Conservation (phyloP, 108 stramenopile species). For the Nitzschia palea region DNA sequence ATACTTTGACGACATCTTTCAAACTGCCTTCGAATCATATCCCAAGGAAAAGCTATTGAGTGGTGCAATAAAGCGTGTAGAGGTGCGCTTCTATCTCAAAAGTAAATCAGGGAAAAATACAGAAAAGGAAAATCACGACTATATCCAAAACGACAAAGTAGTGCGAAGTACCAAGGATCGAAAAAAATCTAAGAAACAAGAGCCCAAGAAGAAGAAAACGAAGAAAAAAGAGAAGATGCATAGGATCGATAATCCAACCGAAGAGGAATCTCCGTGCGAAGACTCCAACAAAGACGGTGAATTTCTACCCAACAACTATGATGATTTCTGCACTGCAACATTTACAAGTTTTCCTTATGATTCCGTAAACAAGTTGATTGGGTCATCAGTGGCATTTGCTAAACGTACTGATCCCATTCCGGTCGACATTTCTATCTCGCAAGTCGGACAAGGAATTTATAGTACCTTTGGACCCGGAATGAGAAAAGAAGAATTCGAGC, state of each 20-base stretch:
- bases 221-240: neutral
- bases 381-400: too few species aligned
- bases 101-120: neutral
- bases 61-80: neutral
- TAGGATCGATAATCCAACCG: too few species aligned
- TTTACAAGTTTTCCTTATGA: too few species aligned
- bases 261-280: too few species aligned
- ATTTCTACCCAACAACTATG: too few species aligned
- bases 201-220: neutral
- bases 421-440: neutral
- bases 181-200: neutral
- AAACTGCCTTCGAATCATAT: neutral
- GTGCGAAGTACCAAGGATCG: neutral
- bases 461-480: neutral
- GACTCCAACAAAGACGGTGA: too few species aligned
- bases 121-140: neutral
- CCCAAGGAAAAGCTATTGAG: neutral
- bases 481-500: neutral
- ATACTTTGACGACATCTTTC: conserved; percentile 1
- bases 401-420: too few species aligned
- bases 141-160: neutral
- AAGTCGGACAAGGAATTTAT: neutral
- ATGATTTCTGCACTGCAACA: too few species aligned
- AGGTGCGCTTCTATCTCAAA: neutral
- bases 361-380: too few species aligned